These are phyloP conservation scores for Colletotrichum lini DNA, from an alignment of 2,329 filamentous ascomycete species.

Conservation along the genomic window DNA sequence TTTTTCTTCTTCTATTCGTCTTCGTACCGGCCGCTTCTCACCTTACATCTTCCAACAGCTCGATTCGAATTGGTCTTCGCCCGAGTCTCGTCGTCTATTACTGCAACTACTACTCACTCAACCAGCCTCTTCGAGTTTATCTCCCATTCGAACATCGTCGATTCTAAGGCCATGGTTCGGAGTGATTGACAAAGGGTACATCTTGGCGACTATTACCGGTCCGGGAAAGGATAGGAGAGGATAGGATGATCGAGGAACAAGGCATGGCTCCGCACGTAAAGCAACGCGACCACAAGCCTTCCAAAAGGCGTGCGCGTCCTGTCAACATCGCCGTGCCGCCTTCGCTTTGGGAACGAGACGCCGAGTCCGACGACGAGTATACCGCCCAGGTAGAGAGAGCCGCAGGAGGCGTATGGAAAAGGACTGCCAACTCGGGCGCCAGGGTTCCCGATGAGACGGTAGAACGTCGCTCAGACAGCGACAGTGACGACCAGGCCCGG, in stretches of 20 bases:
- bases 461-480: slow-evolving; percentile 37
- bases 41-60: background rate
- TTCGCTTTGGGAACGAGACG: slow-evolving; percentile 24
- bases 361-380: slow-evolving; percentile 38
- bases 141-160: slow-evolving; percentile 3
- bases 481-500: slow-evolving; percentile 23
- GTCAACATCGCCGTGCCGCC: slow-evolving; percentile 27
- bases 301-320: slow-evolving; percentile 26
- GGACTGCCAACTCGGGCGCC: slow-evolving; percentile 4
- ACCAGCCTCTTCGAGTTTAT: background rate
- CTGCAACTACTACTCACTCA: background rate
- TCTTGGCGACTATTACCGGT: slow-evolving; percentile 36
- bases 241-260: slow-evolving; percentile 37
- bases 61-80: slow-evolving; percentile 7
- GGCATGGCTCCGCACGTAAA: slow-evolving; percentile 35
- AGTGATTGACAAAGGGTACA: slow-evolving; percentile 36
- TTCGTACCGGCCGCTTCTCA: background rate
- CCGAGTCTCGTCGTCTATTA: background rate
- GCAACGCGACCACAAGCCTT: slow-evolving; percentile 20
- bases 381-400: slow-evolving; percentile 25
- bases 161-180: slow-evolving; percentile 35
- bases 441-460: slow-evolving; percentile 9
- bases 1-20: no score
- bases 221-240: slow-evolving; percentile 32
- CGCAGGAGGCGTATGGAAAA: slow-evolving; percentile 37